Percentiles rank a stretch among this genome's conserved stretches.
phyloP scores from a whole-genome alignment of 805 yeast genomes.

The Komagataella ulmi region DNA sequence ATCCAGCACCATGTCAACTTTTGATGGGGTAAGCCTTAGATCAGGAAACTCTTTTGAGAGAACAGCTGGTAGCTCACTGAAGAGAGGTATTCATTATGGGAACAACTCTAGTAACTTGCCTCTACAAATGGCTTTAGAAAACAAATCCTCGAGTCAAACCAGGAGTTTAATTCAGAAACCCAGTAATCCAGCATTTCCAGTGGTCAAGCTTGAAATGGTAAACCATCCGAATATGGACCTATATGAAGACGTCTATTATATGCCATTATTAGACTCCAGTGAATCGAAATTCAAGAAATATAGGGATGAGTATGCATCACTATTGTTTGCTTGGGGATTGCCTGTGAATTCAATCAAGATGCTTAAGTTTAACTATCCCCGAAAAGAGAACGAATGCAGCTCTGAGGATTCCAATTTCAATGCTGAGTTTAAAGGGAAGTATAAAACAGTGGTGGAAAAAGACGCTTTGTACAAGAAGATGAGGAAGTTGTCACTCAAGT shows the following conservation, averaged over 20 bases:
- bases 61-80: background rate
- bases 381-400: slow-evolving; percentile 7
- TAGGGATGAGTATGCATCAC: slow-evolving; percentile 62
- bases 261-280: slow-evolving; percentile 26
- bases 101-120: background rate
- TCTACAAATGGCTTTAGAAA: background rate
- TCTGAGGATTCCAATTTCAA: slow-evolving; percentile 10
- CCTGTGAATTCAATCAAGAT: slow-evolving; percentile 71
- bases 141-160: background rate
- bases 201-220: slow-evolving; percentile 31
- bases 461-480: background rate
- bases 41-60: background rate
- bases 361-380: slow-evolving; percentile 45
- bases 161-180: background rate
- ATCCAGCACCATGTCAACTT: background rate
- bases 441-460: slow-evolving; percentile 13
- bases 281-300: slow-evolving; percentile 23
- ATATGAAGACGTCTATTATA: slow-evolving; percentile 26
- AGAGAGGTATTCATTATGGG: background rate
- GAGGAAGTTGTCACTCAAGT: background rate
- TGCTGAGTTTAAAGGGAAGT: slow-evolving; percentile 22
- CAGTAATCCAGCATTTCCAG: slow-evolving; percentile 6
- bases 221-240: slow-evolving; percentile 30
- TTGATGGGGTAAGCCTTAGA: background rate
- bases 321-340: slow-evolving; percentile 74